Percentiles rank a stretch among this genome's conserved stretches.
phyloP scores from a whole-genome alignment of 1,139 yeast species.

The Diutina pseudorugosa region DNA sequence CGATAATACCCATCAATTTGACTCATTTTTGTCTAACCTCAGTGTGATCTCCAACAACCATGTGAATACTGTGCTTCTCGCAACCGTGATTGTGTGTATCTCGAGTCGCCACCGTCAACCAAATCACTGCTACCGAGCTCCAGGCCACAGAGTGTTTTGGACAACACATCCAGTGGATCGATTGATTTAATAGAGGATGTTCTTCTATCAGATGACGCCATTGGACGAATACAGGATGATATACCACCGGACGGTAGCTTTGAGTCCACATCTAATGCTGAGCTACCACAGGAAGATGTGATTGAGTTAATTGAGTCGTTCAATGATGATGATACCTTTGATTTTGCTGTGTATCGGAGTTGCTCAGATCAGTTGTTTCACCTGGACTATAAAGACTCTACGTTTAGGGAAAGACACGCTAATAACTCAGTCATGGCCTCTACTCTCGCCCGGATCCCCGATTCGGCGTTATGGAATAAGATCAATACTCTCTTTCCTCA shows the following conservation, averaged over 20 bases:
- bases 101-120: background rate
- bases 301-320: background rate
- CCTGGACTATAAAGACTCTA: background rate
- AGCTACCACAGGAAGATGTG: background rate
- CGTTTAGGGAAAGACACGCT: background rate
- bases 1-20: background rate
- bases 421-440: background rate
- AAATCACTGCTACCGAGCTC: background rate
- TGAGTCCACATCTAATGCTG: too few species aligned
- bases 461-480: background rate
- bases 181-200: background rate
- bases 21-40: background rate
- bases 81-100: background rate
- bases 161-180: background rate
- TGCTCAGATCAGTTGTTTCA: background rate
- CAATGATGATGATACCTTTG: background rate
- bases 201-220: background rate
- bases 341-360: background rate
- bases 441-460: background rate
- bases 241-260: too few species aligned
- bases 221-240: background rate
- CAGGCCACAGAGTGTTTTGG: background rate
- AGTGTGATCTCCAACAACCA: background rate
- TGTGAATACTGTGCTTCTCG: slow-evolving; percentile 1
- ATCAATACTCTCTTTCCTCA: background rate